phyloP scores from a whole-genome alignment of 108 stramenopile species.

The Conticribra guillardii region DNA sequence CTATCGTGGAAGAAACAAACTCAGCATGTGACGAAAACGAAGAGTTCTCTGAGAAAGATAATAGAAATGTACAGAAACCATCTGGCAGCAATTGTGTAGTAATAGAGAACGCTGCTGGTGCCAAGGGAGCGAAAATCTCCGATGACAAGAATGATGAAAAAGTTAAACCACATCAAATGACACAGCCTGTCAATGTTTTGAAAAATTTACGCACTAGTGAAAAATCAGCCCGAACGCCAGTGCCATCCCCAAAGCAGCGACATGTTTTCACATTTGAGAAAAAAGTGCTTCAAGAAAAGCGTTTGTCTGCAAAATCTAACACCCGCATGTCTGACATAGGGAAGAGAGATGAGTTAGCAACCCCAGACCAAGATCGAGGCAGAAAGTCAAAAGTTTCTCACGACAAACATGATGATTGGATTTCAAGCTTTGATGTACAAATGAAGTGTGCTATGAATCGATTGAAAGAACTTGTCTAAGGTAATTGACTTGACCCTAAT shows the following conservation, averaged over 20 bases:
- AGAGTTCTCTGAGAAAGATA: neutral
- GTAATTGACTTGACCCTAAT: no score
- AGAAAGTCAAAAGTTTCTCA: neutral
- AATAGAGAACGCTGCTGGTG: neutral
- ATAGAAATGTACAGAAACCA: neutral
- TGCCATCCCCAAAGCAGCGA: constrained; percentile 8
- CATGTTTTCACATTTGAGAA: constrained; percentile 36
- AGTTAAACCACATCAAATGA: neutral
- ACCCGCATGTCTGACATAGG: neutral
- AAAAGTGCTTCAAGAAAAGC: constrained; percentile 10
- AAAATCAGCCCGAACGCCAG: no score
- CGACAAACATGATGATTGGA: constrained; percentile 20
- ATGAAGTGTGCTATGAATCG: constrained; percentile 30
- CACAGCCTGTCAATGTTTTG: no score
- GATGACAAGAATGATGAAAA: neutral
- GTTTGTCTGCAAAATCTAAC: neutral
- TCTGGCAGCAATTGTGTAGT: neutral
- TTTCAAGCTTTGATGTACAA: constrained; percentile 40
- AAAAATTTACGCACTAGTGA: no score
- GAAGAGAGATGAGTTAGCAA: neutral
- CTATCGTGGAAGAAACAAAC: constrained; percentile 20
- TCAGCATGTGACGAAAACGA: neutral
- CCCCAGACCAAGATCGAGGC: constrained; percentile 1
- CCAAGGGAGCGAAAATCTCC: no score
- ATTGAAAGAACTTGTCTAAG: constrained; percentile 11